These are phyloP conservation scores for Candida verbasci DNA, from an alignment of 805 yeast species.

Conservation along the genomic window DNA sequence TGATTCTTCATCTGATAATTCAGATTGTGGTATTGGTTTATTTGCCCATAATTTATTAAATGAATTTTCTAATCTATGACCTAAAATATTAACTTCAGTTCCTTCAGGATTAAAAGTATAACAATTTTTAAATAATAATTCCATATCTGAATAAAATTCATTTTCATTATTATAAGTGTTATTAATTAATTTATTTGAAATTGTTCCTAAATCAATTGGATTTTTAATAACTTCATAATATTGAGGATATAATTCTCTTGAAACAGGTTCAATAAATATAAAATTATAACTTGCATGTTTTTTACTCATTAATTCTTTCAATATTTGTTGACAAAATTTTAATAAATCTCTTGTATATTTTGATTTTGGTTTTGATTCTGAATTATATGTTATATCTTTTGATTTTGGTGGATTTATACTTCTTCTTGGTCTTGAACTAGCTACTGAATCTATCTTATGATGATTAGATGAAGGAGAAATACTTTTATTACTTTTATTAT, in stretches of 20 bases:
- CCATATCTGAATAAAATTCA: slow-evolving; percentile 78
- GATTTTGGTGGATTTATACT: slow-evolving; percentile 96
- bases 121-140: slow-evolving; percentile 83
- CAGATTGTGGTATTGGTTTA: slow-evolving; percentile 60
- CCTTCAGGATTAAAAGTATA: slow-evolving; percentile 93
- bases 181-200: slow-evolving; percentile 73
- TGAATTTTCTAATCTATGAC: slow-evolving; percentile 80
- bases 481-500: slow-evolving; percentile 9
- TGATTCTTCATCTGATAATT: slow-evolving; percentile 20
- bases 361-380: slow-evolving; percentile 83
- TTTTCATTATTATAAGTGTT: slow-evolving; percentile 88
- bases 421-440: slow-evolving; percentile 87
- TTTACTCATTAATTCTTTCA: slow-evolving; percentile 78
- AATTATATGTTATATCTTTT: slow-evolving; percentile 74
- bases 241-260: slow-evolving; percentile 90
- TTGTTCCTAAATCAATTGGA: slow-evolving; percentile 94
- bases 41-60: slow-evolving; percentile 88
- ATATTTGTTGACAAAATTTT: slow-evolving; percentile 74
- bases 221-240: slow-evolving; percentile 80
- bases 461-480: too few species aligned
- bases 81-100: slow-evolving; percentile 94
- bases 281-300: slow-evolving; percentile 81
- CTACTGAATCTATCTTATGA: slow-evolving; percentile 55
- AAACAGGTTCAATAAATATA: slow-evolving; percentile 92
- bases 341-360: slow-evolving; percentile 89